Evolutionary conservation across 2,329 filamentous ascomycete species (phyloP).

Genomic region (Pestalotiopsis sp.): DNA sequence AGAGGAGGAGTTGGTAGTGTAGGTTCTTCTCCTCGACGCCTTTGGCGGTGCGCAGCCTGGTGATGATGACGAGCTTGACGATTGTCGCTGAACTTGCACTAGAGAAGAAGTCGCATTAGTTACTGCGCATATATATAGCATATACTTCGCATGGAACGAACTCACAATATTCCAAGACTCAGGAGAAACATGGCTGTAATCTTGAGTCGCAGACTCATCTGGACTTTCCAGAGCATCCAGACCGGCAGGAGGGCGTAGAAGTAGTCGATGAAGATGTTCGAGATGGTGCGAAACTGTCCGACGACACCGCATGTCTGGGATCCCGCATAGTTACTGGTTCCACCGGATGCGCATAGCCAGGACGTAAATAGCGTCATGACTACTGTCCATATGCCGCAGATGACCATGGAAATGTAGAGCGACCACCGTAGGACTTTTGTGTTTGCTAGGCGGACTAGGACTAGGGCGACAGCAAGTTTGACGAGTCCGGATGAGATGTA

Average conservation of each 20-base stretch:
- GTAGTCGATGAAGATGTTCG: conserved; percentile 37
- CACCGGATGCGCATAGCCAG: conserved; percentile 29
- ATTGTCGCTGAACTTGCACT: conserved; percentile 36
- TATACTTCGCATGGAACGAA: too few relatives aligned
- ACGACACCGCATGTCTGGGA: conserved; percentile 28
- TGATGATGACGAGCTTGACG: conserved; percentile 34
- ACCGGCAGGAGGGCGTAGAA: conserved; percentile 34
- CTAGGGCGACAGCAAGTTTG: conserved; percentile 35
- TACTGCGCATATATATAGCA: too few relatives aligned
- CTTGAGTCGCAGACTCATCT: conserved; percentile 30
- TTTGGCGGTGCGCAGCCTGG: conserved; percentile 24
- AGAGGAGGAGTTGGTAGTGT: conserved; percentile 33
- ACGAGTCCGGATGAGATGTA: conserved; percentile 35
- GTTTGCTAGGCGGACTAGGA: conserved; percentile 32
- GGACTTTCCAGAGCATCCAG: conserved; percentile 29
- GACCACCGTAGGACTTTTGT: conserved; percentile 24
- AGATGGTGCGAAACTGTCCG: conserved; percentile 34
- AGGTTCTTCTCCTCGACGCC: conserved; percentile 23
- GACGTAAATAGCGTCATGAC: conserved; percentile 34
- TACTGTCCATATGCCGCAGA: conserved; percentile 32
- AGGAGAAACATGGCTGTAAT: conserved; percentile 30
- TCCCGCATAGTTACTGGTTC: conserved; percentile 31
- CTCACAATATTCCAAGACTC: conserved; percentile 35
- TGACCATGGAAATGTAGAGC: conserved; percentile 27
- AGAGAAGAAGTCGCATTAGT: too few relatives aligned